These are phyloP conservation scores for Inga oerstediana DNA, from an alignment of 306 rosid species.

Conservation along the genomic window DNA sequence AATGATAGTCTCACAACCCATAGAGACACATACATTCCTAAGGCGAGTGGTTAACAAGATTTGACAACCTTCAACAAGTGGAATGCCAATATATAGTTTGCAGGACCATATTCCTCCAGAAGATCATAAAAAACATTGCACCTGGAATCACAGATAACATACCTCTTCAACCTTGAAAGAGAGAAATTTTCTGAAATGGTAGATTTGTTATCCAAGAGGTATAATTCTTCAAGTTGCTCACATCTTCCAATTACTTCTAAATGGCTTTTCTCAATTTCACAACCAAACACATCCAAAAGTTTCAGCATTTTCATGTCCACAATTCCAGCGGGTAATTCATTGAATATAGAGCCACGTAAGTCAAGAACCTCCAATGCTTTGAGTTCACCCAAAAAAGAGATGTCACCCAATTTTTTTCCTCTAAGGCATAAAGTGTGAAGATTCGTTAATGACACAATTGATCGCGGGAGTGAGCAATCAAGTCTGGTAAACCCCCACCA, in stretches of 20 bases:
- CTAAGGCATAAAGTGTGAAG: not conserved
- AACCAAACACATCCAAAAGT: not conserved
- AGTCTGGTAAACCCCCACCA: accelerated
- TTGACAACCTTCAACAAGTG: not conserved
- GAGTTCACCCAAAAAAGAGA: not conserved
- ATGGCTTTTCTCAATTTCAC: not conserved
- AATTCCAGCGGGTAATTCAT: not conserved
- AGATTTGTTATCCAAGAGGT: not conserved
- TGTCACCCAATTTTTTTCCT: not conserved
- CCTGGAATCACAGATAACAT: not conserved
- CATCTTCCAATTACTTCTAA: conserved; percentile 2
- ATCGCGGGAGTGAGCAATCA: not conserved
- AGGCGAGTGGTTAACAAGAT: not conserved
- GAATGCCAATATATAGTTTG: conserved; percentile 3
- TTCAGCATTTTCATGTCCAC: not conserved
- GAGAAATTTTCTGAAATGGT: not conserved
- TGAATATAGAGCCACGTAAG: not conserved
- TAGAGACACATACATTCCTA: not conserved
- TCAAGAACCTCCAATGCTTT: not conserved
- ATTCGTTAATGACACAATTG: not conserved
- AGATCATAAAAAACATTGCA: too few species aligned
- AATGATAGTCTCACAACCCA: not conserved
- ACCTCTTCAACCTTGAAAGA: not conserved
- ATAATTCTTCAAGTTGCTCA: not conserved
- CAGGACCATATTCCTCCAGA: too few species aligned